Evolutionary conservation across 2,329 filamentous ascomycete genomes (phyloP), one percentile per base, ranked within the genome.

Genomic region (Penicillium sp.): DNA sequence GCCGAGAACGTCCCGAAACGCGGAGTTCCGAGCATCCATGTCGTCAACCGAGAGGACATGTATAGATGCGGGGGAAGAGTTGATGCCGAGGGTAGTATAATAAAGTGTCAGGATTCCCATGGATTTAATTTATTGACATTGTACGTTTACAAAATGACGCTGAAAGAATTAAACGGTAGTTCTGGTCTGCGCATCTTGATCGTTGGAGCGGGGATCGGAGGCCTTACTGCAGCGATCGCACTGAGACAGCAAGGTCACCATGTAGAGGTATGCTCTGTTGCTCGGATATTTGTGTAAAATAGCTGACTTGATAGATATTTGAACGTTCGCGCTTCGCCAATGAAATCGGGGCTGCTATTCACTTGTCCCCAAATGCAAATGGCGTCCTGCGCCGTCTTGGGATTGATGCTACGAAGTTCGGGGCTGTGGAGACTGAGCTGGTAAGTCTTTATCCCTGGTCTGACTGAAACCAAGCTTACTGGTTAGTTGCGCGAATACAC

Each of bases 311-410:
- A 14, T 52, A 84, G 80, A 57, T 86, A 0, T 82, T 79, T 49
- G 84, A 87, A 61, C 80, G 84, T 65, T 86, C 84, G 0, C 73
- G 74, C 1, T 80, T 86, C 33, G 79, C 80, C 16, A 80, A 75
- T 50, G 85, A 87, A 68, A 72, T 78, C 1, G 86, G 85, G 0
- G 85, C 86, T 3, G 85, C 85, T 0, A 79, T 88, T n/a, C 84
- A 88, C 63, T 68, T 88, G 5, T 80, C 83, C 0, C 84, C 86
- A 0, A 89, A 89, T 63, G 75, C 80, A 2, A 86, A 86, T 67
- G 82, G 83, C 0, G 70, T 88, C 2, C 72, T 89, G 4, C 69
- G 71, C 11, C 70, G 77, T 31, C 68, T 82, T 48, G 79, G 80
- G 0, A 61, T 82, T 1, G 68, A 71, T 48, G 72, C 76, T 0